These are phyloP conservation scores for Hevea brasiliensis DNA, from an alignment of 345 rosid genomes.

Conservation along the genomic window DNA sequence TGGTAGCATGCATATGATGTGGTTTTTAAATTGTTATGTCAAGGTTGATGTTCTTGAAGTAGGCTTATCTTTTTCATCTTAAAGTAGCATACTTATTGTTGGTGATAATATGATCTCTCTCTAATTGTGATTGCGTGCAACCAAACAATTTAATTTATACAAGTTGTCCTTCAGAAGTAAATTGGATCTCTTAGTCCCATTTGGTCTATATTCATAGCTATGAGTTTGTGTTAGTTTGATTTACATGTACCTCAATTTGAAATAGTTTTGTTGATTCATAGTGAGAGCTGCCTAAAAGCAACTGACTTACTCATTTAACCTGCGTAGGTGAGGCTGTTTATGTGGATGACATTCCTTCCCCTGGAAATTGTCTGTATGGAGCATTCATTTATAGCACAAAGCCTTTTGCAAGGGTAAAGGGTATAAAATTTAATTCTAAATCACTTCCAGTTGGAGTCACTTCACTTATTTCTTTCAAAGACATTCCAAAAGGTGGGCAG, in stretches of 20 bases:
- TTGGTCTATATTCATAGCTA: background rate
- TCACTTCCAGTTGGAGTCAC: conserved; percentile 43
- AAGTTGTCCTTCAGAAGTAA: background rate
- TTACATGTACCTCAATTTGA: background rate
- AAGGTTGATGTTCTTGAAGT: background rate
- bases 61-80: too few relatives aligned
- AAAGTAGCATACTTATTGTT: too few relatives aligned
- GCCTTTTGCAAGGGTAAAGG: too few relatives aligned
- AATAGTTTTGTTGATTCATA: background rate
- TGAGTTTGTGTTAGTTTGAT: background rate
- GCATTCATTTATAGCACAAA: too few relatives aligned
- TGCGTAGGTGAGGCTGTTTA: conserved; percentile 78
- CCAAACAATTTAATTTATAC: background rate
- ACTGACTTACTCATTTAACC: conserved; percentile 21
- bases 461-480: conserved; percentile 56
- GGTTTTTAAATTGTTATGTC: background rate
- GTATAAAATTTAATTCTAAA: conserved; percentile 44
- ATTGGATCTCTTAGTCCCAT: background rate
- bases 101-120: background rate
- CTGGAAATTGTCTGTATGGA: too few relatives aligned
- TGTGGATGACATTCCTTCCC: too few relatives aligned
- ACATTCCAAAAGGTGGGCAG: conserved; percentile 66
- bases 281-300: background rate
- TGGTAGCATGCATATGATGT: background rate
- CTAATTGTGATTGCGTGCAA: too few relatives aligned